Evolutionary conservation across 192 early-diverging fungal genomes (phyloP).

Genomic region (Rhizophagus prolifer): DNA sequence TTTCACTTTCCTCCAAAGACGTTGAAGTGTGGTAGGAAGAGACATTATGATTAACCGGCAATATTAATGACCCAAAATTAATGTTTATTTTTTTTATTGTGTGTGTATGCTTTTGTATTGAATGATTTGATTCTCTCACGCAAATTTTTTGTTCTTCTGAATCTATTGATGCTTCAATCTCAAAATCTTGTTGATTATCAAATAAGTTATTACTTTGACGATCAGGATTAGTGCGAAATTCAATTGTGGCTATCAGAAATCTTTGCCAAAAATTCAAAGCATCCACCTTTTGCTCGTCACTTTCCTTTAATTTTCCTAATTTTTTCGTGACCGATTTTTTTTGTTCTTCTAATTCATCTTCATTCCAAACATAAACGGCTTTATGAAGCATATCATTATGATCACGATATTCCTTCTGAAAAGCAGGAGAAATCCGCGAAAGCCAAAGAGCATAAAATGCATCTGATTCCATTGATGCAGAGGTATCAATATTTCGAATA

Average conservation of each 20-base stretch:
- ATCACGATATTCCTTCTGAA: constrained; percentile 37
- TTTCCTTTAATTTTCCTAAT: constrained; percentile 45
- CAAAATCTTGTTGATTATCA: neutral
- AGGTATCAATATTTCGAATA: neutral
- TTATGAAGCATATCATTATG: constrained; percentile 39
- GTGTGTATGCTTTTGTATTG: neutral
- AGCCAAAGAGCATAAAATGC: constrained; percentile 39
- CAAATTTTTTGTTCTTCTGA: neutral
- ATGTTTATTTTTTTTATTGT: neutral
- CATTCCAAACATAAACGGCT: constrained; percentile 38
- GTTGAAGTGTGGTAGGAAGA: neutral
- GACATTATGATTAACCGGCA: neutral
- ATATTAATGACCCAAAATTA: neutral
- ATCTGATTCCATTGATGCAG: constrained; percentile 16
- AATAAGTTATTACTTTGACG: neutral
- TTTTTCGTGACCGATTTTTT: constrained; percentile 36
- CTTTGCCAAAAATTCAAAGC: constrained; percentile 39
- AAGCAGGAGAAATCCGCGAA: constrained; percentile 31
- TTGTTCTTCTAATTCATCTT: constrained; percentile 34
- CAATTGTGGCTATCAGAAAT: constrained; percentile 38
- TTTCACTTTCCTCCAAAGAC: neutral
- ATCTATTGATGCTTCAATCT: neutral
- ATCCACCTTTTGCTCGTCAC: constrained; percentile 37
- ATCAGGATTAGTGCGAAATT: constrained; percentile 11
- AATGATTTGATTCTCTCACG: neutral